Percentiles rank a stretch among this genome's conserved stretches.
These are phyloP conservation scores for Cercospora berteroae DNA, from an alignment of 2,329 filamentous ascomycete genomes.

Conservation along the genomic window DNA sequence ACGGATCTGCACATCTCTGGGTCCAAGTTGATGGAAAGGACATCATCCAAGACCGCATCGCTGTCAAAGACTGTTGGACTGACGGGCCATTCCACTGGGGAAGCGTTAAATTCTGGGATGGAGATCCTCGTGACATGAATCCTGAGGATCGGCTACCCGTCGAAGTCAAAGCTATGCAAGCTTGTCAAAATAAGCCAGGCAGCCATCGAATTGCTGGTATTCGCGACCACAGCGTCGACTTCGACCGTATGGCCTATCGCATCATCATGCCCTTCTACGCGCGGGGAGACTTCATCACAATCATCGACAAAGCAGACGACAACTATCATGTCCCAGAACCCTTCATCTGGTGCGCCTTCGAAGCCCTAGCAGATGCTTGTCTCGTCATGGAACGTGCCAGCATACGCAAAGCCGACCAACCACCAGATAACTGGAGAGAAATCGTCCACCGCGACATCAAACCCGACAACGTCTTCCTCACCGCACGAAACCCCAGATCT, in stretches of 20 bases:
- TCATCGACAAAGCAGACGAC: not conserved
- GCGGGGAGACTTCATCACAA: not conserved
- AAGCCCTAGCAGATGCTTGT: conserved; percentile 1
- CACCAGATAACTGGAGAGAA: conserved; percentile 6
- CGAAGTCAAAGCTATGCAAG: conserved; percentile 5
- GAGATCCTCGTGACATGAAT: not conserved
- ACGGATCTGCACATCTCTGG: not conserved
- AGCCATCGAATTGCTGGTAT: not conserved
- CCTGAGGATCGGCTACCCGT: not conserved
- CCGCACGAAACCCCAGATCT: not conserved
- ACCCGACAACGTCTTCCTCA: conserved; percentile 11
- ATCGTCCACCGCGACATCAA: conserved; percentile 21
- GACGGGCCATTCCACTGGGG: not conserved
- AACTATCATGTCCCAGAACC: conserved; percentile 1
- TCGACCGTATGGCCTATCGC: conserved; percentile 3
- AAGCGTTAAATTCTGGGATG: conserved; percentile 1
- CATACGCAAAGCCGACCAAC: not conserved
- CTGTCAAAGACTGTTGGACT: conserved; percentile 9
- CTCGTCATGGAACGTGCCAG: conserved; percentile 12
- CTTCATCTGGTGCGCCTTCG: conserved; percentile 12
- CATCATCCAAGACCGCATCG: not conserved
- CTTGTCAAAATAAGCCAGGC: not conserved
- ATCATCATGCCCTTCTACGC: conserved; percentile 8
- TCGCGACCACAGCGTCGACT: not conserved
- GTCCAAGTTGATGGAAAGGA: not conserved